Evolutionary conservation across 768 basidiomycete species (phyloP).

Genomic region (Hypholoma sublateritium): DNA sequence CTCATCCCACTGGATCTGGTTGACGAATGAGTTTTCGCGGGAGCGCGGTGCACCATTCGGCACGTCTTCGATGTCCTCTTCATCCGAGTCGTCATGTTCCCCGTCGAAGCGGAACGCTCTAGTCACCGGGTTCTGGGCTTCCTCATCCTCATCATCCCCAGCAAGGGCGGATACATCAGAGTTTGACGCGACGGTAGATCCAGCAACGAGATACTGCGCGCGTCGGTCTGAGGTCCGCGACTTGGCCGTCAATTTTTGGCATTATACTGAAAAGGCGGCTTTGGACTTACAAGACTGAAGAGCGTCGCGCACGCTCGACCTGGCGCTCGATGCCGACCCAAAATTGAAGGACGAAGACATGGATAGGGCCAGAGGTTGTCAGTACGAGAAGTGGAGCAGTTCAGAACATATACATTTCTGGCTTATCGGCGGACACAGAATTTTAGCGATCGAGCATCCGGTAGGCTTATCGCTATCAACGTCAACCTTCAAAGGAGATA

Average conservation of each 20-base stretch:
- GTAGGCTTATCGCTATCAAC: neutral
- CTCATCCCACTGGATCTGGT: slow-evolving; percentile 33
- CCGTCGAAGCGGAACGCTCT: slow-evolving; percentile 14
- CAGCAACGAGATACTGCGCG: slow-evolving; percentile 63
- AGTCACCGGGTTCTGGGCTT: slow-evolving; percentile 10
- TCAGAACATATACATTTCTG: neutral
- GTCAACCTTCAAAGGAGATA: neutral
- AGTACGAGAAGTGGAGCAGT: neutral
- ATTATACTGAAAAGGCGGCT: neutral
- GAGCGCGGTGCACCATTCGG: slow-evolving; percentile 5
- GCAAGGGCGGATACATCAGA: slow-evolving; percentile 39
- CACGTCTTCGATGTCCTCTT: slow-evolving; percentile 17
- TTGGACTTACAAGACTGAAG: slow-evolving; percentile 56
- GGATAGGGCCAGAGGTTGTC: slow-evolving; percentile 12
- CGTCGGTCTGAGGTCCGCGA: slow-evolving; percentile 52
- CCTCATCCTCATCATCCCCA: slow-evolving; percentile 38
- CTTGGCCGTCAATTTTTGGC: neutral
- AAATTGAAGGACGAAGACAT: slow-evolving; percentile 42
- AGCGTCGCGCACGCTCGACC: slow-evolving; percentile 49
- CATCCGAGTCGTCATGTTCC: slow-evolving; percentile 22
- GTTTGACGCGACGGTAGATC: slow-evolving; percentile 53
- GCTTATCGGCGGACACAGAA: neutral
- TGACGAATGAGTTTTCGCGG: slow-evolving; percentile 27
- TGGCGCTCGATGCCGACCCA: slow-evolving; percentile 47
- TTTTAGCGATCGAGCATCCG: neutral